phyloP scores from a whole-genome alignment of 306 rosid species.

The Ziziphus jujuba region DNA sequence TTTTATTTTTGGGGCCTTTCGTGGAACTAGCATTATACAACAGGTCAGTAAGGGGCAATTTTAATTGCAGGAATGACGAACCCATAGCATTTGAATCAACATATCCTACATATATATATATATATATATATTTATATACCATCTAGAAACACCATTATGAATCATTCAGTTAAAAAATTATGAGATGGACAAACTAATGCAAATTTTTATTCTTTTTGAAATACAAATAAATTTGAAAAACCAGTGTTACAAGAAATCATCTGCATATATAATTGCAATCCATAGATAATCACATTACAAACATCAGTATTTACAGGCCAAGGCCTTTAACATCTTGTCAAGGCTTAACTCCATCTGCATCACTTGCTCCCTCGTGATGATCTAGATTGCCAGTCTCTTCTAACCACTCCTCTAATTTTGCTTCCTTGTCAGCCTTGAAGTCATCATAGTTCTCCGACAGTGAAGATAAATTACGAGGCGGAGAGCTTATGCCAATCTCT shows the following conservation, averaged over 20 bases:
- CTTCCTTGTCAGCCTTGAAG: slow-evolving; percentile 79
- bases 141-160: no score
- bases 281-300: slow-evolving; percentile 5
- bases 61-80: no score
- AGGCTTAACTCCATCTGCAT: slow-evolving; percentile 38
- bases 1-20: no score
- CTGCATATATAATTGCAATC: slow-evolving; percentile 15
- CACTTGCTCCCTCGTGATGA: slow-evolving; percentile 20
- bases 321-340: slow-evolving; percentile 13
- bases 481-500: slow-evolving; percentile 28
- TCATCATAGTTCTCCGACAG: slow-evolving; percentile 54
- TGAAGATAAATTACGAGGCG: slow-evolving; percentile 28
- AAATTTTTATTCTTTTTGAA: background rate
- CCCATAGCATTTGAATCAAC: no score
- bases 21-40: no score
- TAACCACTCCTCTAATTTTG: slow-evolving; percentile 77
- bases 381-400: slow-evolving; percentile 45
- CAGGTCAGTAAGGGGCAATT: no score
- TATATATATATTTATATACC: no score
- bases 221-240: no score
- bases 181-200: no score
- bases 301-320: slow-evolving; percentile 27
- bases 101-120: no score
- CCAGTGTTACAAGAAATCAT: background rate
- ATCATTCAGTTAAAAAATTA: no score